Evolutionary conservation across 2,329 filamentous ascomycete species (phyloP).

Genomic region (Neophaeococcomyces mojaviensis): DNA sequence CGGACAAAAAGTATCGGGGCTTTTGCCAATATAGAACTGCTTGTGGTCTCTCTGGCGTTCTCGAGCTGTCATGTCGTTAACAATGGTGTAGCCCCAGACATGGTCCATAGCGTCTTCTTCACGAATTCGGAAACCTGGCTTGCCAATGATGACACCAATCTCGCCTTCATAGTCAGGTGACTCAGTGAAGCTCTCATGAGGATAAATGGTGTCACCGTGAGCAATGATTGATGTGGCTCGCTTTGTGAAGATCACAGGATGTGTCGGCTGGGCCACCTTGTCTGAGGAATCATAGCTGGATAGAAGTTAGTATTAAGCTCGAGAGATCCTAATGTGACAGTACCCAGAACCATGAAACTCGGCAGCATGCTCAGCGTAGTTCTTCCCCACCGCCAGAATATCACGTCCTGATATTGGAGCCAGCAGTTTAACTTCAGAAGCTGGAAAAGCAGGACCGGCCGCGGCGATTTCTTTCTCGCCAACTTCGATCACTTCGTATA

Average conservation of each 20-base stretch:
- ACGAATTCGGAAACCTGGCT: conserved; percentile 37
- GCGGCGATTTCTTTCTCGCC: conserved; percentile 35
- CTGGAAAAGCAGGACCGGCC: conserved; percentile 27
- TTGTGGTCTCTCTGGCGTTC: conserved; percentile 51
- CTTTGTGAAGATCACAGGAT: conserved; percentile 20
- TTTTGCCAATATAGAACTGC: conserved; percentile 55
- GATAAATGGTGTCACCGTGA: conserved; percentile 38
- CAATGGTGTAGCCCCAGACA: conserved; percentile 52
- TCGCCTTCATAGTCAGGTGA: conserved; percentile 52
- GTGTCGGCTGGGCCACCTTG: conserved; percentile 46
- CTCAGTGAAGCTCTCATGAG: conserved; percentile 42
- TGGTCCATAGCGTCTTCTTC: conserved; percentile 42
- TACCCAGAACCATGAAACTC: conserved; percentile 50
- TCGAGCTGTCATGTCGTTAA: conserved; percentile 51
- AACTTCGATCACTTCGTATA: conserved; percentile 48
- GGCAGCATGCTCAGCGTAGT: conserved; percentile 49
- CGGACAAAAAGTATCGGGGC: conserved; percentile 48
- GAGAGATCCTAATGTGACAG: too few relatives aligned
- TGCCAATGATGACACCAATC: conserved; percentile 50
- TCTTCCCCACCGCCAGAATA: conserved; percentile 31
- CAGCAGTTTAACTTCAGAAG: conserved; percentile 35
- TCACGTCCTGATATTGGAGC: conserved; percentile 21
- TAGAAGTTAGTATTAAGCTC: too few relatives aligned
- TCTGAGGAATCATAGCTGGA: conserved; percentile 50
- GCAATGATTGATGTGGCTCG: conserved; percentile 44